Base-by-base conservation (phyloP, 2,329 filamentous ascomycete genomes). In the Seiridium cupressi region DNA sequence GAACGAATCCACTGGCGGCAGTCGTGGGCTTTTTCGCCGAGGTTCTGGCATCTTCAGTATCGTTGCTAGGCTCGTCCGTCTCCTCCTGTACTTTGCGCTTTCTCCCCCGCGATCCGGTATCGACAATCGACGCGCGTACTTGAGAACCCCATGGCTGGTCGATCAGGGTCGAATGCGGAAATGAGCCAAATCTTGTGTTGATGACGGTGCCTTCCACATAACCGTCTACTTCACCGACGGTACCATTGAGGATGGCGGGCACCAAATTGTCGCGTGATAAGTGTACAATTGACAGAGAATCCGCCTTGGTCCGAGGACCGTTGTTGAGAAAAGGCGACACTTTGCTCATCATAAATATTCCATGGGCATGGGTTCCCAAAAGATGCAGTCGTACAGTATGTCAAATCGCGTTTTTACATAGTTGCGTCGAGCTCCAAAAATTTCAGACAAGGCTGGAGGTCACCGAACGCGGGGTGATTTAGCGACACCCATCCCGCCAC, bases 151-250 rank as follows among this genome's bases (percentile, higher is more conserved):
- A 98, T 47, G 91, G 90, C 58, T 93, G 81, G 4, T 86, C 82
- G 59, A 97, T 83, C 51, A 94, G 77, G 0, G 91, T 93, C 9
- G 85, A 89, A 72, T 94, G 91, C 0, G 91, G 91, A 62, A 93
- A 94, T 0, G 93, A 97, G 54, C 95, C 95, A 70, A 97, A 99
- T 49, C 93, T 88, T 1, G 94, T 99, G 77, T 97, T 98, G 58
- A 93, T 86, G 2, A 92, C 89, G 51, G 88, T 88, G 42, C 90
- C 90, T 71, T 93, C 89, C 36, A 85, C 84, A 68, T 93, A 93
- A 61, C 90, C 90, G 69, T 88, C 84, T 64, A 89, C 82, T 47
- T 85, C 82, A 57, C 86, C 86, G 44, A 84, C 81, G 31, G 82
- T 81, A 36, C 84, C 78, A 63, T 84, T 81, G 35, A 93, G 84